Percentiles rank a stretch among this genome's conserved stretches.
These are phyloP conservation scores for Salvia miltiorrhiza DNA, from an alignment of 257 asterid species.

Conservation along the genomic window DNA sequence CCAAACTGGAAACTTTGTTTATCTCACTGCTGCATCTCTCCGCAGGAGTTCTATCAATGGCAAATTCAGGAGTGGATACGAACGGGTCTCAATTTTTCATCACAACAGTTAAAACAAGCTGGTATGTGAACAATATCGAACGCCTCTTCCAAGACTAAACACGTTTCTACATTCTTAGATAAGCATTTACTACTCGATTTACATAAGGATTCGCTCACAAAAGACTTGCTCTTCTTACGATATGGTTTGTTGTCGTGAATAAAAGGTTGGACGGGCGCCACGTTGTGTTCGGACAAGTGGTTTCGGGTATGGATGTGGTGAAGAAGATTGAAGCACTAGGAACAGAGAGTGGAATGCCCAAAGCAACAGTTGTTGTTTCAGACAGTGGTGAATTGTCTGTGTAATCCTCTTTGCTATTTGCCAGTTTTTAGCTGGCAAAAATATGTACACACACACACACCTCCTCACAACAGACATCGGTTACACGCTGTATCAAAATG, in stretches of 20 bases:
- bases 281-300: slow-evolving; percentile 89
- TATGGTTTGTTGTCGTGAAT: not conserved
- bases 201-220: not conserved
- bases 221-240: not conserved
- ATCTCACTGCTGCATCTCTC: not conserved
- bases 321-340: slow-evolving; percentile 70
- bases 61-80: slow-evolving; percentile 79
- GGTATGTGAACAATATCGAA: slow-evolving; percentile 36
- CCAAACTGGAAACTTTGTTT: not conserved
- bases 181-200: not conserved
- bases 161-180: not conserved
- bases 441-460: not conserved
- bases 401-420: slow-evolving; percentile 15
- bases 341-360: slow-evolving; percentile 56
- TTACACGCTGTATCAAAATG: not conserved
- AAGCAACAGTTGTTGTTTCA: slow-evolving; percentile 46
- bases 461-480: not conserved
- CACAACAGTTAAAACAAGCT: slow-evolving; percentile 69
- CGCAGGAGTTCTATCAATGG: slow-evolving; percentile 82
- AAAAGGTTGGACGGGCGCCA: slow-evolving; percentile 89
- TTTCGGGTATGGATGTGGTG: slow-evolving; percentile 87
- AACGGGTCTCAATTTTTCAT: slow-evolving; percentile 95
- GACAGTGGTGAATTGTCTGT: slow-evolving; percentile 69
- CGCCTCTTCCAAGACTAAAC: not conserved
- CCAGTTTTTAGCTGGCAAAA: not conserved